phyloP scores from a whole-genome alignment of 345 rosid genomes.

The Rhodamnia rubescens region DNA sequence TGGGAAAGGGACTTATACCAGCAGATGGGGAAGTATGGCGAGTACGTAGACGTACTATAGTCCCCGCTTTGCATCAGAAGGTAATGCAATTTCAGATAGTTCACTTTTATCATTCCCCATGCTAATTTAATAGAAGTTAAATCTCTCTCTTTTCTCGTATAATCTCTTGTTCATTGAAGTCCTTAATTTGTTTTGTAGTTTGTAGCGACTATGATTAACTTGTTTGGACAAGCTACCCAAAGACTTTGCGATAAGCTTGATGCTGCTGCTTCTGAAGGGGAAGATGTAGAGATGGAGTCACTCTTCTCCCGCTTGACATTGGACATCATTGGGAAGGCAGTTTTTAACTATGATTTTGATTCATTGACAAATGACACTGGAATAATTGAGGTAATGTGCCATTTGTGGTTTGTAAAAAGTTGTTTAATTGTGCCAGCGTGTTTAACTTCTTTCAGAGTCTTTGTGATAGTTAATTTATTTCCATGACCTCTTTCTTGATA shows the following conservation, averaged over 20 bases:
- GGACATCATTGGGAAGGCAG: slow-evolving; percentile 92
- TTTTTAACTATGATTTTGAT: slow-evolving; percentile 90
- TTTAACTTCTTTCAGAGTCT: neutral
- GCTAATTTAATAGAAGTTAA: neutral
- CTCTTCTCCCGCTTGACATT: slow-evolving; percentile 89
- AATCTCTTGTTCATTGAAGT: slow-evolving; percentile 1
- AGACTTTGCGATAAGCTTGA: slow-evolving; percentile 83
- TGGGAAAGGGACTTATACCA: slow-evolving; percentile 96
- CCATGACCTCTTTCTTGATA: neutral
- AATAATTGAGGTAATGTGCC: slow-evolving; percentile 66
- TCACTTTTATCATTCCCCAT: neutral
- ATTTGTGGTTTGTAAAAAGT: neutral
- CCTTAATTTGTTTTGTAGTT: slow-evolving; percentile 33
- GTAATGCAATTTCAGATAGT: slow-evolving; percentile 15
- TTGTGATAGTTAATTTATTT: neutral
- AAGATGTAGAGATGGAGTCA: slow-evolving; percentile 92
- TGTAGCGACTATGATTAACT: slow-evolving; percentile 82
- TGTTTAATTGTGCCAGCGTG: neutral
- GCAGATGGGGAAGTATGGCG: slow-evolving; percentile 98
- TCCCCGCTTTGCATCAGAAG: slow-evolving; percentile 91
- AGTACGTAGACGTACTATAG: slow-evolving; percentile 81
- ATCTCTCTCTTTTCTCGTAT: neutral
- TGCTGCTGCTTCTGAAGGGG: slow-evolving; percentile 65
- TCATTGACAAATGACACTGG: slow-evolving; percentile 87
- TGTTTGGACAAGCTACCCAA: slow-evolving; percentile 76